phyloP scores from a whole-genome alignment of 352 stramenopile genomes.

The Pythium apleroticum region DNA sequence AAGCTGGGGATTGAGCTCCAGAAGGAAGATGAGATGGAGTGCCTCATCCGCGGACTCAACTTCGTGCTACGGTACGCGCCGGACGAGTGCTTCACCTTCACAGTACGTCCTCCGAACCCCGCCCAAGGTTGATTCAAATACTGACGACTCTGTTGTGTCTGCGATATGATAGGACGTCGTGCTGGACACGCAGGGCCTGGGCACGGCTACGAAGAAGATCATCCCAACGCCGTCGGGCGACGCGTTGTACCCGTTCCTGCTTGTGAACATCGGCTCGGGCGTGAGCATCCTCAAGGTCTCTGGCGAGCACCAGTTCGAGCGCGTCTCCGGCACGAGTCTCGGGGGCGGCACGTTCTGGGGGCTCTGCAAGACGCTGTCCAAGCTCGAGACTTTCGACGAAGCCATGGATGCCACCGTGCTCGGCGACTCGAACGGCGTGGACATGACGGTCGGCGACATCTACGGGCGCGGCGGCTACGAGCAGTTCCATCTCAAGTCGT shows the following conservation, averaged over 20 bases:
- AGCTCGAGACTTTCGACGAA: conserved; percentile 75
- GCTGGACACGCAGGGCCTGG: conserved; percentile 54
- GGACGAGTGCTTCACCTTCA: conserved; percentile 97
- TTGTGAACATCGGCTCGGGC: conserved; percentile 98
- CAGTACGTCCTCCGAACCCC: conserved; percentile 32
- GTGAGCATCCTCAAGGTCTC: conserved; percentile 96
- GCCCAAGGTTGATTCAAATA: too few species aligned
- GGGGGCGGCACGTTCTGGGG: conserved; percentile 98
- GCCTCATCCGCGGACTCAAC: conserved; percentile 95
- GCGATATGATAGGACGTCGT: conserved; percentile 47
- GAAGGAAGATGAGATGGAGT: conserved; percentile 96
- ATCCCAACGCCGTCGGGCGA: conserved; percentile 50
- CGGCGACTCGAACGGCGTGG: conserved; percentile 76
- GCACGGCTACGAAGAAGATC: conserved; percentile 58
- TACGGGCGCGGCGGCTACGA: conserved; percentile 92
- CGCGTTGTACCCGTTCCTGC: conserved; percentile 93
- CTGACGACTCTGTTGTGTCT: neutral
- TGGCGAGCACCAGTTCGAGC: conserved; percentile 89
- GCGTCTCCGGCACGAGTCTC: conserved; percentile 96
- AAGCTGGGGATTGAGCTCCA: conserved; percentile 91
- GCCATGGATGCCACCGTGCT: conserved; percentile 71
- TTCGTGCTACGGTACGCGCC: conserved; percentile 93
- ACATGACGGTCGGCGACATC: conserved; percentile 99
- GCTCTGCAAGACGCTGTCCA: conserved; percentile 92
- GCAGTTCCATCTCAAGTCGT: conserved; percentile 83